Percentiles rank a stretch among this genome's conserved stretches.
These are phyloP conservation scores for Austroboletus festivus DNA, from an alignment of 768 basidiomycete species.

Conservation along the genomic window DNA sequence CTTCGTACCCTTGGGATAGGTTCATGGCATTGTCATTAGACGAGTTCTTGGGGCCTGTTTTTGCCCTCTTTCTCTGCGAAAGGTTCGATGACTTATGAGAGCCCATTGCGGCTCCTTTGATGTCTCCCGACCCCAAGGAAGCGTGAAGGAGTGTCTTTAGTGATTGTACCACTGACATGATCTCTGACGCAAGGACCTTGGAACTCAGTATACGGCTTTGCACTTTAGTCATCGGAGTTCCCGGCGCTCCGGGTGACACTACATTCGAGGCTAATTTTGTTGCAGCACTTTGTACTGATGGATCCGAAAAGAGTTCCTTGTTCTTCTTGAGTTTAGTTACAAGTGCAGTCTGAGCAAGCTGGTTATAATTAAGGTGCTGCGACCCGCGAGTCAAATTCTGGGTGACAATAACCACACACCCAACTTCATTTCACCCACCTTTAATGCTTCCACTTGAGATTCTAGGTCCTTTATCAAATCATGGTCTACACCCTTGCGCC, in stretches of 20 bases:
- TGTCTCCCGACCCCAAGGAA: conserved; percentile 13
- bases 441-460: conserved; percentile 57
- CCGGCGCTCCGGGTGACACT: conserved; percentile 35
- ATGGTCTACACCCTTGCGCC: conserved; percentile 38
- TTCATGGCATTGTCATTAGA: neutral
- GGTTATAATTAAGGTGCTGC: conserved; percentile 58
- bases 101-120: conserved; percentile 10
- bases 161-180: conserved; percentile 48
- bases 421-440: conserved; percentile 44
- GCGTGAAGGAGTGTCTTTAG: conserved; percentile 44
- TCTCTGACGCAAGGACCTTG: conserved; percentile 62
- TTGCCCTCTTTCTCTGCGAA: conserved; percentile 14
- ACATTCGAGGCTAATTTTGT: conserved; percentile 41
- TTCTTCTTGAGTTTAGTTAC: conserved; percentile 74
- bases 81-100: conserved; percentile 9
- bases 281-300: conserved; percentile 45
- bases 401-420: neutral
- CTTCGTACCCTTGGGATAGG: conserved; percentile 23
- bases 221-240: conserved; percentile 53
- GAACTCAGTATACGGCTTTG: conserved; percentile 75
- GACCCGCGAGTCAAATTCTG: neutral
- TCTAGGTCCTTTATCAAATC: conserved; percentile 49
- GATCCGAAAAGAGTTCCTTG: conserved; percentile 48
- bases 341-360: conserved; percentile 63
- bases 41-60: neutral